phyloP scores from a whole-genome alignment of 306 rosid species.

The Gleditsia sinensis region DNA sequence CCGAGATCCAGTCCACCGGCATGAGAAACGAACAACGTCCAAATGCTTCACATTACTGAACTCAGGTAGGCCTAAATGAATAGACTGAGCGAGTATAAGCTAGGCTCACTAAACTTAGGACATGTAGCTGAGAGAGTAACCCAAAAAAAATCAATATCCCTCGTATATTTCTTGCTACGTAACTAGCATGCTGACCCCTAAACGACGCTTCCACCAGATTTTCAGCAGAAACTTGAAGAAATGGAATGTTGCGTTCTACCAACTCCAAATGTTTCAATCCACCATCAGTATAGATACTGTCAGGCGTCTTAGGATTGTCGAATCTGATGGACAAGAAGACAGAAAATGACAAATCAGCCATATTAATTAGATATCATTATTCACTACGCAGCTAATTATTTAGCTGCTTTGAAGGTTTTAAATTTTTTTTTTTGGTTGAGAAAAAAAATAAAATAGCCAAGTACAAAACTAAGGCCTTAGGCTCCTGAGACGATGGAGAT shows the following conservation, averaged over 20 bases:
- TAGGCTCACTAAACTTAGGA: conserved; percentile 10
- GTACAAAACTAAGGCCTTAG: too few species aligned
- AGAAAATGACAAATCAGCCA: too few species aligned
- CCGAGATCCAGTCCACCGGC: background rate
- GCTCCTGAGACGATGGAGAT: too few species aligned
- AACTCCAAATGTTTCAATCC: conserved; percentile 26
- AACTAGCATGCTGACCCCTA: background rate
- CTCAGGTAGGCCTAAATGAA: background rate
- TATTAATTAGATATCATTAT: too few species aligned
- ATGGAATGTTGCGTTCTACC: background rate
- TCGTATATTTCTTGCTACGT: background rate
- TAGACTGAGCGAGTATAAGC: background rate
- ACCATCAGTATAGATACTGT: conserved; percentile 1
- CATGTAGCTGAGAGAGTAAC: background rate
- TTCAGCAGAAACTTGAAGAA: conserved; percentile 5
- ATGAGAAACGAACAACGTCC: conserved; percentile 15
- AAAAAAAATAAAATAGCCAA: too few species aligned
- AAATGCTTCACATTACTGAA: conserved; percentile 8
- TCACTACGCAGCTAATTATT: too few species aligned
- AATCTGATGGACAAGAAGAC: background rate
- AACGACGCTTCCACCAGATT: conserved; percentile 12
- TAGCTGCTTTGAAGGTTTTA: too few species aligned
- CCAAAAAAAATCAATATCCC: background rate
- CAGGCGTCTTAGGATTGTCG: background rate
- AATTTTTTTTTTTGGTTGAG: too few species aligned